A percentile compares a stretch with the other conserved stretches of the same genome.
Conservation (phyloP, 352 stramenopile species). For the Pythium angustatum region DNA sequence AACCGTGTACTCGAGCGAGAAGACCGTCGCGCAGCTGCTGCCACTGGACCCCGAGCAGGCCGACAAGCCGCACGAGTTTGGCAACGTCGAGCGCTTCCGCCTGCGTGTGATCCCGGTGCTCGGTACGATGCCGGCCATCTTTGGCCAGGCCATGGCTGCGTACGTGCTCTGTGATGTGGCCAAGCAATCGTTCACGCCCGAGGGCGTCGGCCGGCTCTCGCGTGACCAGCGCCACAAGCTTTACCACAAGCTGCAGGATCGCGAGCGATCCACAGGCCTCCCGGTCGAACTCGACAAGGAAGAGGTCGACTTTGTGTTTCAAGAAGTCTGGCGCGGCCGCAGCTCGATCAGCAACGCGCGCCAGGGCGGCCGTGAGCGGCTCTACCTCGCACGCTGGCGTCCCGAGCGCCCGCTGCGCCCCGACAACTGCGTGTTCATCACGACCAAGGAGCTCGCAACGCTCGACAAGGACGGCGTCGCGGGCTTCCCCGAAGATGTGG, state of each 20-base stretch:
- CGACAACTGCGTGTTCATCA: conserved; percentile 89
- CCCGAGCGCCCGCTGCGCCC: conserved; percentile 59
- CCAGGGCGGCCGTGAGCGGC: conserved; percentile 72
- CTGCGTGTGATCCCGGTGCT: conserved; percentile 96
- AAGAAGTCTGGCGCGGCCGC: conserved; percentile 81
- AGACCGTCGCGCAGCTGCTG: conserved; percentile 95
- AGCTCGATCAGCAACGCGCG: conserved; percentile 69
- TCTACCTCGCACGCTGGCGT: conserved; percentile 87
- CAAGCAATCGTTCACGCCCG: conserved; percentile 84
- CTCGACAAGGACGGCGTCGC: conserved; percentile 65
- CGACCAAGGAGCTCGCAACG: conserved; percentile 66
- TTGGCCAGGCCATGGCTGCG: conserved; percentile 96
- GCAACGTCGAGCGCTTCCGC: conserved; percentile 96
- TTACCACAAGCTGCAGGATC: conserved; percentile 80
- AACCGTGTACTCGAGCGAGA: conserved; percentile 95
- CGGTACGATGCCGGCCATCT: conserved; percentile 94
- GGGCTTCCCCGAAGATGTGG: conserved; percentile 66
- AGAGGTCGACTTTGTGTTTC: conserved; percentile 88
- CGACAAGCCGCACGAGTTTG: conserved; percentile 91
- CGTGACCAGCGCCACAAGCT: conserved; percentile 87
- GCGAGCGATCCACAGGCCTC: conserved; percentile 58
- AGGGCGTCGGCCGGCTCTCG: conserved; percentile 66
- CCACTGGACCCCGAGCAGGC: conserved; percentile 93
- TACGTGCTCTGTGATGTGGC: conserved; percentile 94
- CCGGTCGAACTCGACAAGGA: conserved; percentile 81